phyloP scores from a whole-genome alignment of 2,329 filamentous ascomycete species.

The Phialocephala subalpina region DNA sequence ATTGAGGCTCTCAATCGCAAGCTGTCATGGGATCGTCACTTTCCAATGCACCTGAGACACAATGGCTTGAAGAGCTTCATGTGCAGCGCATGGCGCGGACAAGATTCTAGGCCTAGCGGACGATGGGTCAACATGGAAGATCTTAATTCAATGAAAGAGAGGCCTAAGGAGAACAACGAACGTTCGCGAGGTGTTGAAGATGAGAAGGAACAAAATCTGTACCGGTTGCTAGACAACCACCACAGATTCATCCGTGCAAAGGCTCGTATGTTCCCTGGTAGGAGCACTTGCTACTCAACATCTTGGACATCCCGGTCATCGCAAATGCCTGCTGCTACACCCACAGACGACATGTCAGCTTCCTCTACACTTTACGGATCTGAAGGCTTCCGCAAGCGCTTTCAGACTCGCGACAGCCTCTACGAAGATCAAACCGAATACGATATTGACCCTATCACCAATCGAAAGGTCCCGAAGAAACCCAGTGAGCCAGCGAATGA shows the following conservation, averaged over 20 bases:
- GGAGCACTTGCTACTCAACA: not conserved
- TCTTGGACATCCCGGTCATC: not conserved
- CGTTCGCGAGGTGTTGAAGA: conserved; percentile 51
- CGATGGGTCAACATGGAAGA: conserved; percentile 49
- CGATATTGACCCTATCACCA: conserved; percentile 66
- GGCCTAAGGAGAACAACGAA: conserved; percentile 26
- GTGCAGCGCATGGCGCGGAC: conserved; percentile 50
- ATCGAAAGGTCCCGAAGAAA: conserved; percentile 54
- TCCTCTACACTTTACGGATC: conserved; percentile 16
- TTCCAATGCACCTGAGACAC: conserved; percentile 43
- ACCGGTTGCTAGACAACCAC: conserved; percentile 26
- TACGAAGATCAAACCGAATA: conserved; percentile 42
- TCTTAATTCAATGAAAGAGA: conserved; percentile 19
- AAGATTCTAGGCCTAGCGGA: conserved; percentile 38
- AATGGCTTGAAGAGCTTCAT: conserved; percentile 51
- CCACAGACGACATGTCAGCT: conserved; percentile 7
- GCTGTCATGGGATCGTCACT: conserved; percentile 55
- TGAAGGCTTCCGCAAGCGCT: conserved; percentile 24
- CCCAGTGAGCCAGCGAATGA: not conserved
- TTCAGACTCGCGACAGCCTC: conserved; percentile 11
- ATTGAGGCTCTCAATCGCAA: conserved; percentile 54
- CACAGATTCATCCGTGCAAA: conserved; percentile 22
- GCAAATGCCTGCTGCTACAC: not conserved
- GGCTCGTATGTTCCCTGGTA: conserved; percentile 17
- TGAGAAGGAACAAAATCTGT: conserved; percentile 47